phyloP scores from a whole-genome alignment of 2,329 filamentous ascomycete species.

The Verticillium klebahnii region DNA sequence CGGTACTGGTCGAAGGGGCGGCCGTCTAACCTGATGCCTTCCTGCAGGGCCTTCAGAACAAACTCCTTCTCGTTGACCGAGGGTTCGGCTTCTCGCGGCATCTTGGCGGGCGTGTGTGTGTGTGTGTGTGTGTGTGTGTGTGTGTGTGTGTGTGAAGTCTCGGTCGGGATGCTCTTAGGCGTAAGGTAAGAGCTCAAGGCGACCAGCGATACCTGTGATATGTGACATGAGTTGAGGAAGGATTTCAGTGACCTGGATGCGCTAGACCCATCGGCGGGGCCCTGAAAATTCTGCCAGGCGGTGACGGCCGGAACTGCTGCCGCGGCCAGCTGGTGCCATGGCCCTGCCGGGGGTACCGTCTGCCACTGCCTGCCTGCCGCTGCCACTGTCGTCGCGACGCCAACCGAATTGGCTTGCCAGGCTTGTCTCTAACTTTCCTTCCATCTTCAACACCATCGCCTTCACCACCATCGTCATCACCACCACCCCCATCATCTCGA shows the following conservation, averaged over 20 bases:
- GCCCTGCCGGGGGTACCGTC: not conserved
- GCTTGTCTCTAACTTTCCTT: not conserved
- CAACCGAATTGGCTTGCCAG: not conserved
- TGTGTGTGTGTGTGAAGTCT: not conserved
- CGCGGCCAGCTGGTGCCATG: too few relatives aligned
- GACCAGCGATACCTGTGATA: too few relatives aligned
- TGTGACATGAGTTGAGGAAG: constrained; percentile 11
- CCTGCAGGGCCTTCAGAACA: constrained; percentile 73
- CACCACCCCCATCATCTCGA: not conserved
- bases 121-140: not conserved
- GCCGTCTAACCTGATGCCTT: constrained; percentile 79
- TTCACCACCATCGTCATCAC: not conserved
- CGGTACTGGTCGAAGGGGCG: constrained; percentile 78
- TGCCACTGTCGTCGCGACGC: not conserved
- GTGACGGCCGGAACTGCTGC: constrained; percentile 21
- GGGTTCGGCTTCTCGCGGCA: constrained; percentile 90
- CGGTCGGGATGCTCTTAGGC: not conserved
- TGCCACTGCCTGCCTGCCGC: too few relatives aligned
- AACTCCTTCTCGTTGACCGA: constrained; percentile 88
- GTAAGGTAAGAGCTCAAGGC: too few relatives aligned
- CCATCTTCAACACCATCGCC: not conserved
- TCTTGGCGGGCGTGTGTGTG: constrained; percentile 33
- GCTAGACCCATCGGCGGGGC: constrained; percentile 11
- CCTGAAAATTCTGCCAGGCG: constrained; percentile 45
- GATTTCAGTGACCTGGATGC: constrained; percentile 6